Conservation (phyloP, 148 eudicot species). For the Salicornia ramosissima region DNA sequence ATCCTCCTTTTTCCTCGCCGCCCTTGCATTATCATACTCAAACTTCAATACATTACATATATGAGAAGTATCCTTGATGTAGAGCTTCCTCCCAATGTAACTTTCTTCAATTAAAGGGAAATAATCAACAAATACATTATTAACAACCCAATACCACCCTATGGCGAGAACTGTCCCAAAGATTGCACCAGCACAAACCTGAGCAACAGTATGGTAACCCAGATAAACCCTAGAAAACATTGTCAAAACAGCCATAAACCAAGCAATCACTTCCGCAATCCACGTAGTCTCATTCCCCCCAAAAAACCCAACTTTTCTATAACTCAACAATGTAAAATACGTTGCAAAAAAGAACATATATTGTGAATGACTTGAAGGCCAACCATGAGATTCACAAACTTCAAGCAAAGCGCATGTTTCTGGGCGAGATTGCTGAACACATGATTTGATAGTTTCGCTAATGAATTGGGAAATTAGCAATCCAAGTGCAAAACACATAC, state of each 20-base stretch:
- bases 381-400: constrained; percentile 85
- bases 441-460: constrained; percentile 61
- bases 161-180: constrained; percentile 59
- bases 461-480: constrained; percentile 62
- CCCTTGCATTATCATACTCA: constrained; percentile 80
- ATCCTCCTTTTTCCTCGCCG: constrained; percentile 42
- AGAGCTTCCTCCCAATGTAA: constrained; percentile 57
- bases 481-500: constrained; percentile 66
- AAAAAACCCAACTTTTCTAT: constrained; percentile 37
- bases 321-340: constrained; percentile 52
- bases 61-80: constrained; percentile 89
- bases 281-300: constrained; percentile 39
- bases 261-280: constrained; percentile 36
- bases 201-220: constrained; percentile 77
- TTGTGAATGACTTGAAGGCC: constrained; percentile 91
- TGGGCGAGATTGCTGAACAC: constrained; percentile 74
- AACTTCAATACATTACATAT: constrained; percentile 76
- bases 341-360: constrained; percentile 84
- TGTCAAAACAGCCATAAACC: constrained; percentile 70
- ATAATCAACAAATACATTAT: constrained; percentile 31
- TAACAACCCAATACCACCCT: constrained; percentile 70
- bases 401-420: constrained; percentile 70
- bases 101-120: constrained; percentile 79
- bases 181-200: constrained; percentile 79
- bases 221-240: constrained; percentile 83